Evolutionary conservation across 1,139 yeast genomes (phyloP), one percentile per base, ranked within the genome.

Genomic region (Yamadazyma sp.): DNA sequence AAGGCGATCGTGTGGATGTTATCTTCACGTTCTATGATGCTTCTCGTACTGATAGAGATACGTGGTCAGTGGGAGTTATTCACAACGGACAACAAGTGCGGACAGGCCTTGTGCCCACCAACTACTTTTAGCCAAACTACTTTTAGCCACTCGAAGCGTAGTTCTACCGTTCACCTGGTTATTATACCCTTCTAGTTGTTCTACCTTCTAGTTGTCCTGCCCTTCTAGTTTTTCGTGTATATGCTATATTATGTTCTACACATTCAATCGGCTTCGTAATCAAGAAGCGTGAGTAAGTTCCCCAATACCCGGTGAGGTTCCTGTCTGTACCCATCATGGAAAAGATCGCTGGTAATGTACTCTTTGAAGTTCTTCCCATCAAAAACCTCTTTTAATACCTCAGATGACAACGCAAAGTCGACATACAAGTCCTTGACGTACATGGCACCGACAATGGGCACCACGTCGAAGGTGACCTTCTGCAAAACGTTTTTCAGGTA

Each of bases 351-450:
- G 17, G 80, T 72, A 11, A 75, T 62, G 47, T 61, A 70, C 39
- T 64, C 69, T 50, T 66, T 62, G 47, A 68, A 58, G 45, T 65
- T 71, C 33, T 54, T 51, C 5, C 56, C 58, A 12, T 57, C 50
- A 52, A 62, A 72, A 24, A 54, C 54, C 3, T 50, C 47, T 16
- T 57, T 46, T 42, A 70, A 58, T 38, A 69, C 68, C 45, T 51
- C 47, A 53, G 62, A 61, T n/a, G 68, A 56, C 18, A 73, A 45
- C 22, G 66, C 64, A 44, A 73, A 73, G 48, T 77, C 82, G 29
- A 78, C 83, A 49, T 76, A 78, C 48, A 73, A 77, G 51, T 78
- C 84, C 43, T 69, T 59, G 36, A 58, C 62, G 49, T 76, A 78
- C 2, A 75, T 59, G 3, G 79, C 75, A 3, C 79, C 79, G 11